phyloP scores from a whole-genome alignment of 192 early-diverging fungal genomes.

The Phycomyces nitens region DNA sequence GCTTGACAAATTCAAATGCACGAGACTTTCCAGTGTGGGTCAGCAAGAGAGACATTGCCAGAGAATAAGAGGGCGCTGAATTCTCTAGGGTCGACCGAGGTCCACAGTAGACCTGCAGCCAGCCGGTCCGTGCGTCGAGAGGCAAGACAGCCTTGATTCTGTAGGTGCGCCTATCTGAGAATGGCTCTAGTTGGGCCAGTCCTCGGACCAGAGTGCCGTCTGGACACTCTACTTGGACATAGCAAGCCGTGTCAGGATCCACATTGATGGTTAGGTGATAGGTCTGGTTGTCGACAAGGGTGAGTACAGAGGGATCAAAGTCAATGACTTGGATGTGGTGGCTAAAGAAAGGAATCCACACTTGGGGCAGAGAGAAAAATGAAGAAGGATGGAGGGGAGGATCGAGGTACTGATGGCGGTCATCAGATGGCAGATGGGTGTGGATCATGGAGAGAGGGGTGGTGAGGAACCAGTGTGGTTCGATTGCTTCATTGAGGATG shows the following conservation, averaged over 20 bases:
- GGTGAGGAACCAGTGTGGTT: slow-evolving; percentile 29
- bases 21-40: slow-evolving; percentile 27
- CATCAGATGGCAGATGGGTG: slow-evolving; percentile 20
- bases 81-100: slow-evolving; percentile 5
- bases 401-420: slow-evolving; percentile 31
- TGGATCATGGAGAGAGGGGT: slow-evolving; percentile 26
- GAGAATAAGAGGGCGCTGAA: slow-evolving; percentile 28
- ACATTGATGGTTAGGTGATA: slow-evolving; percentile 17
- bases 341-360: slow-evolving; percentile 42
- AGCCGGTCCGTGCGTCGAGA: slow-evolving; percentile 28
- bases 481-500: slow-evolving; percentile 24
- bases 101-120: slow-evolving; percentile 46
- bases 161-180: slow-evolving; percentile 26
- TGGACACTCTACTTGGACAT: slow-evolving; percentile 12
- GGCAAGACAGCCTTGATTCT: slow-evolving; percentile 53
- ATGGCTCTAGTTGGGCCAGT: slow-evolving; percentile 27
- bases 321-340: slow-evolving; percentile 36
- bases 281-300: slow-evolving; percentile 31
- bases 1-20: slow-evolving; percentile 42
- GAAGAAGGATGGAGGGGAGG: slow-evolving; percentile 32
- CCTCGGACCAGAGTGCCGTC: slow-evolving; percentile 6
- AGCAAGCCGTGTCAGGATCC: slow-evolving; percentile 4
- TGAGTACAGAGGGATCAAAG: slow-evolving; percentile 20
- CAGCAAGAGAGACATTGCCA: slow-evolving; percentile 37
- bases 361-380: slow-evolving; percentile 43